phyloP scores from a whole-genome alignment of 2,329 filamentous ascomycete species.

The Geosmithia putterillii region DNA sequence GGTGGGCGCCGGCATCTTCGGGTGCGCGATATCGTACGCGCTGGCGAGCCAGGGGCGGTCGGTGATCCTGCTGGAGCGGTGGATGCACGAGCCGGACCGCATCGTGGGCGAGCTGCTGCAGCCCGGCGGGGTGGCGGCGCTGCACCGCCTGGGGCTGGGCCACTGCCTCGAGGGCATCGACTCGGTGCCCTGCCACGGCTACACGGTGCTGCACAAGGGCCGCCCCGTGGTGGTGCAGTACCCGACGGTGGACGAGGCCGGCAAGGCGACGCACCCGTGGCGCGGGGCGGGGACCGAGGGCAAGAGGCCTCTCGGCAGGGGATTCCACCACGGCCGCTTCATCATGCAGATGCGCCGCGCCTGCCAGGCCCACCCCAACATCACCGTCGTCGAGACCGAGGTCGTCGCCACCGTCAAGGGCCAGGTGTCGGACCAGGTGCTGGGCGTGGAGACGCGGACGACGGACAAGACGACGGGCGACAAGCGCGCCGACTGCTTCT shows the following conservation, averaged over 20 bases:
- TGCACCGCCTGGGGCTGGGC: slow-evolving; percentile 67
- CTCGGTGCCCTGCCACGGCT: slow-evolving; percentile 69
- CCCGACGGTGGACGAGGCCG: slow-evolving; percentile 45
- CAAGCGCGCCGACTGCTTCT: slow-evolving; percentile 63
- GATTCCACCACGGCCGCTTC: slow-evolving; percentile 92
- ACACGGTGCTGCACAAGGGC: slow-evolving; percentile 75
- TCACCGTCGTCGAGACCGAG: slow-evolving; percentile 84
- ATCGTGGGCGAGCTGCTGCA: slow-evolving; percentile 95
- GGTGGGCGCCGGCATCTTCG: slow-evolving; percentile 82
- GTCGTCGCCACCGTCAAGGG: slow-evolving; percentile 65
- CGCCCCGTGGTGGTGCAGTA: slow-evolving; percentile 68
- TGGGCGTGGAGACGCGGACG: slow-evolving; percentile 72
- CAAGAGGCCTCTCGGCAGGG: slow-evolving; percentile 52
- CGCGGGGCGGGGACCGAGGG: slow-evolving; percentile 18
- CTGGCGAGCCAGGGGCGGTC: slow-evolving; percentile 82
- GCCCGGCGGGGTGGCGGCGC: slow-evolving; percentile 73
- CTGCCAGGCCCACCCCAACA: slow-evolving; percentile 64
- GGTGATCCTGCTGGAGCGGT: slow-evolving; percentile 80
- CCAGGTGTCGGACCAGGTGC: slow-evolving; percentile 54
- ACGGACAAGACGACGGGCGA: slow-evolving; percentile 39
- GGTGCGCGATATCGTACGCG: slow-evolving; percentile 74
- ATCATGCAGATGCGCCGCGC: slow-evolving; percentile 69
- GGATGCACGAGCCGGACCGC: slow-evolving; percentile 82
- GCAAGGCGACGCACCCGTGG: slow-evolving; percentile 25
- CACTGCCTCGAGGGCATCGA: slow-evolving; percentile 86